phyloP scores from a whole-genome alignment of 73 alveolate species.

The Tetrahymena elliotti region DNA sequence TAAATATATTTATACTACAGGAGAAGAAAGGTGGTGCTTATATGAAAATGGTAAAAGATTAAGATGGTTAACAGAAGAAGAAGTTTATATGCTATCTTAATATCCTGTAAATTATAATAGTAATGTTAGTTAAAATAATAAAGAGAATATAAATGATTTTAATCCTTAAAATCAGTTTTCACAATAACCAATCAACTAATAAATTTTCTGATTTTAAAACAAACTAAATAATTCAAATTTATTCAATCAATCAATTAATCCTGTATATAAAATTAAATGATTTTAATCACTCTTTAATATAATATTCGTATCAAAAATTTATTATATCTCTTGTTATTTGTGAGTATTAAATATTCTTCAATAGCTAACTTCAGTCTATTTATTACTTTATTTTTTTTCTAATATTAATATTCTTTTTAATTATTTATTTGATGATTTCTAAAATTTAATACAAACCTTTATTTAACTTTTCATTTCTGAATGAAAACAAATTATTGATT shows the following conservation, averaged over 20 bases:
- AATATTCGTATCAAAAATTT: neutral
- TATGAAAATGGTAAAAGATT: constrained; percentile 27
- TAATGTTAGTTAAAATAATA: neutral
- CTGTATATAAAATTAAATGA: neutral
- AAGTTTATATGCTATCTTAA: neutral
- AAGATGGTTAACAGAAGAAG: constrained; percentile 9
- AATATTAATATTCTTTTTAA: too few species aligned
- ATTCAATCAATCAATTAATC: neutral
- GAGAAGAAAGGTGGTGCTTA: constrained; percentile 1
- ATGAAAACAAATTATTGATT: too few species aligned
- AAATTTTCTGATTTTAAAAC: neutral
- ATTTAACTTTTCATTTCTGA: too few species aligned
- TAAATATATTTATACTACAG: constrained; percentile 10
- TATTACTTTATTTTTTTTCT: too few species aligned
- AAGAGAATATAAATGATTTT: neutral
- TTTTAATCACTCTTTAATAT: neutral
- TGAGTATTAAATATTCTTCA: too few species aligned
- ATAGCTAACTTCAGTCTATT: too few species aligned
- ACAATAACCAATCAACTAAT: neutral
- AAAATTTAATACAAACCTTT: too few species aligned
- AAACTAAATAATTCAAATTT: neutral
- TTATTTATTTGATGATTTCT: too few species aligned
- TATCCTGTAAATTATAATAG: neutral
- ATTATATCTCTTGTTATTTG: too few species aligned
- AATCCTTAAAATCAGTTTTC: neutral